Evolutionary conservation across 164 flowering plant genomes (phyloP).

Genomic region (Vitis labrusca): DNA sequence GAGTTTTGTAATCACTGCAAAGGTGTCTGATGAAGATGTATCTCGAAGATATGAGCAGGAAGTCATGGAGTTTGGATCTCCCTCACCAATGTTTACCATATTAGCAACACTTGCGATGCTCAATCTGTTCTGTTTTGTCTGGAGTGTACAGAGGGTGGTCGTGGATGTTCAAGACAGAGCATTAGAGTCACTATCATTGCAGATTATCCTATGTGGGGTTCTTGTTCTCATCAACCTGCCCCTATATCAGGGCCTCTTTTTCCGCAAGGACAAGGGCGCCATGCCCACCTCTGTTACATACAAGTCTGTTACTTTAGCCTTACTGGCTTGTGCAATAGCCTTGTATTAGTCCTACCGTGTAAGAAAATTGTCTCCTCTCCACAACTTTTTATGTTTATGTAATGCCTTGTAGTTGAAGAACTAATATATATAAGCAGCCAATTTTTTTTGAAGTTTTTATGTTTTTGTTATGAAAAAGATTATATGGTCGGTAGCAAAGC

Average conservation of each 20-base stretch:
- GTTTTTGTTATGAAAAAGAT: no score
- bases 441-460: no score
- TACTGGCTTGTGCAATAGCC: constrained; percentile 14
- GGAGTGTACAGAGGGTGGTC: constrained; percentile 15
- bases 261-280: constrained; percentile 32
- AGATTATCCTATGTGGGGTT: constrained; percentile 17
- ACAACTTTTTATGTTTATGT: no score
- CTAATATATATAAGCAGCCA: no score
- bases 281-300: constrained; percentile 18
- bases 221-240: constrained; percentile 28
- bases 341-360: not conserved
- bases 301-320: constrained; percentile 17
- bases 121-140: constrained; percentile 19
- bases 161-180: constrained; percentile 1
- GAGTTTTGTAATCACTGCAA: constrained; percentile 26
- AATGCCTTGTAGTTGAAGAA: no score
- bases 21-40: constrained; percentile 31
- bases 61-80: constrained; percentile 35
- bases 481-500: no score
- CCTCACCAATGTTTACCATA: constrained; percentile 36
- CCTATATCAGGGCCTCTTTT: constrained; percentile 27
- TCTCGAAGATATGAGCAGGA: constrained; percentile 29
- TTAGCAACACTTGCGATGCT: constrained; percentile 25
- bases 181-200: constrained; percentile 18
- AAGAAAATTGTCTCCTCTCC: no score